Evolutionary conservation across 257 asterid genomes (phyloP).

Genomic region (Solanum raphanifolium): DNA sequence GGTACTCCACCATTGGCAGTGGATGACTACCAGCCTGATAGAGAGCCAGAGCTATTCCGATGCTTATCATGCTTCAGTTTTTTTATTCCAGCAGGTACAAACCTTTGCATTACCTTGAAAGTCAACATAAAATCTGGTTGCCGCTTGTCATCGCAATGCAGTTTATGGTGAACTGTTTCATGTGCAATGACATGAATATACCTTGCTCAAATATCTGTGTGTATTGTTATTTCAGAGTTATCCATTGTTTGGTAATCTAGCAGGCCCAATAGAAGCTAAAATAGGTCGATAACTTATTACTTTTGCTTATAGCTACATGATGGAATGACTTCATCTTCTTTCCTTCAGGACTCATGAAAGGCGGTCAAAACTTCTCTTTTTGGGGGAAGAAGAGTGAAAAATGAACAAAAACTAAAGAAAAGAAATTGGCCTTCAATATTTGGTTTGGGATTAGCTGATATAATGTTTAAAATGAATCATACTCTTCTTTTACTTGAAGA

Average conservation of each 20-base stretch:
- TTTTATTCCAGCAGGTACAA: slow-evolving; percentile 65
- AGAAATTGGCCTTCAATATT: background rate
- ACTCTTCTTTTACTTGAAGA: background rate
- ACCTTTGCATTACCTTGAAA: background rate
- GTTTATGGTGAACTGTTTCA: background rate
- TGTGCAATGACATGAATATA: background rate
- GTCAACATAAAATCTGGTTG: background rate
- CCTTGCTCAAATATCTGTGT: background rate
- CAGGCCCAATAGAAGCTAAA: background rate
- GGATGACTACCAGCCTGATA: slow-evolving; percentile 24
- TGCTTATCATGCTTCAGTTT: slow-evolving; percentile 89
- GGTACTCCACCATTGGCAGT: slow-evolving; percentile 16
- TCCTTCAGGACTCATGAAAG: background rate
- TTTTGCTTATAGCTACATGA: background rate
- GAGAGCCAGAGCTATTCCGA: slow-evolving; percentile 64
- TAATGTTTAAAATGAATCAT: background rate
- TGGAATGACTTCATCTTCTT: background rate
- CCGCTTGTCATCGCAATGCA: background rate
- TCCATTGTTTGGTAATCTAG: background rate
- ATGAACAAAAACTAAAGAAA: background rate
- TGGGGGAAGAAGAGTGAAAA: background rate
- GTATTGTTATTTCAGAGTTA: background rate
- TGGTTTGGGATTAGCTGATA: background rate
- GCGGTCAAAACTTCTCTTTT: background rate
- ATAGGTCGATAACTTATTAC: background rate